Evolutionary conservation across 495 filamentous ascomycete species (phyloP), one percentile per base, ranked within the genome.

Genomic region (Elasticomyces elasticus): DNA sequence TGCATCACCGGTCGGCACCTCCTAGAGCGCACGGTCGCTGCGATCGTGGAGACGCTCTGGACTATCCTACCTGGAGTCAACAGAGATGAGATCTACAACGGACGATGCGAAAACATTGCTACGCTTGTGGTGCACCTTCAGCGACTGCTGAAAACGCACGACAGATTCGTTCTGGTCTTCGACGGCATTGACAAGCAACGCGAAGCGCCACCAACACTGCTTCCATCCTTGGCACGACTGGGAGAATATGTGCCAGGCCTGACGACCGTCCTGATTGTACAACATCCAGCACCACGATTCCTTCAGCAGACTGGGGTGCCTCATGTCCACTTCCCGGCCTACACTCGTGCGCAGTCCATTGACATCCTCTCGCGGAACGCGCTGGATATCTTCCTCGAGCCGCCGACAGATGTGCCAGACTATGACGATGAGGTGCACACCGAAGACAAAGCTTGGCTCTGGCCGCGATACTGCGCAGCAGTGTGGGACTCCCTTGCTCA

Each of bases 1-100:
- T 96, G 89, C 63, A 86, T 98, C 48, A 94, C 89, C 0, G 83
- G 80, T 0, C 82, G 92, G 25, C 92, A 98, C 69, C 72, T 98
- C 6, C 82, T 94, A 31, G 87, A 91, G 64, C 76, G 74, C 24
- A 80, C 78, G 0, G 66, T 82, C 7, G 72, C 69, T 2, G 59
- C 59, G 5, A 56, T 66, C 79, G 26, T 38, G 55, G 69, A 79
- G 67, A 9, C 25, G 66, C 73, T 66, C 31, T 85, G 64, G 66
- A 67, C 52, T 17, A 31, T 67, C 49, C 10, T 70, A 68, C 51
- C 64, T 64, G 63, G 66, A 62, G 60, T 53, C 73, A 64, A 76
- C 41, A 15, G 67, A 55, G 64, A 66, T 62, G 57, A 49, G 67
- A 64, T 5, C 61, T 76, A 77, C 47, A 72, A 73, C 22, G 51